A percentile compares a stretch with the other conserved stretches of the same genome.
These are phyloP conservation scores for Microstegium vimineum DNA, from an alignment of 176 grass and related monocot genomes.

Conservation along the genomic window DNA sequence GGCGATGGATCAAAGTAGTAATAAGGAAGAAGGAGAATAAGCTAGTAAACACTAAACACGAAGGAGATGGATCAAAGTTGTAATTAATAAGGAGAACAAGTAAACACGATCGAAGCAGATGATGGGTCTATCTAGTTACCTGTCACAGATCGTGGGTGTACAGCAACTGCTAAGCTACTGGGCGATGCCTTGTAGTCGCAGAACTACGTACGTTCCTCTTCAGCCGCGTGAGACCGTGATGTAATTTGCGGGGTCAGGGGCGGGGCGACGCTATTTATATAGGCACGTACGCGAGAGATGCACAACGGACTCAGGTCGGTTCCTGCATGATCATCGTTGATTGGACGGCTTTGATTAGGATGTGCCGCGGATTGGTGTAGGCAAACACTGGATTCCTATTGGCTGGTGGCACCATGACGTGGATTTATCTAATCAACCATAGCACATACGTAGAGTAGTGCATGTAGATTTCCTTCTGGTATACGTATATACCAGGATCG, in stretches of 20 bases:
- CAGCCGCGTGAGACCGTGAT: background rate
- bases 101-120: background rate
- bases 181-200: background rate
- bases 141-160: background rate
- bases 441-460: too few species aligned
- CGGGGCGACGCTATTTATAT: background rate
- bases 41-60: too few species aligned
- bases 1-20: background rate
- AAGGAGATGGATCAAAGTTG: background rate
- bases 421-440: background rate
- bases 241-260: background rate
- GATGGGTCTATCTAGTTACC: background rate
- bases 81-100: background rate
- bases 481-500: background rate
- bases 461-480: background rate
- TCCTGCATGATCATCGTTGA: background rate
- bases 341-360: background rate
- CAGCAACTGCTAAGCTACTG: background rate
- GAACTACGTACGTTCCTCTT: background rate
- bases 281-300: background rate
- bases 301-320: background rate
- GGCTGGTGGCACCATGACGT: background rate
- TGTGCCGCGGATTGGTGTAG: background rate
- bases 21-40: background rate
- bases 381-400: background rate